Evolutionary conservation across 306 rosid species (phyloP).

Genomic region (Quercus engelmannii): DNA sequence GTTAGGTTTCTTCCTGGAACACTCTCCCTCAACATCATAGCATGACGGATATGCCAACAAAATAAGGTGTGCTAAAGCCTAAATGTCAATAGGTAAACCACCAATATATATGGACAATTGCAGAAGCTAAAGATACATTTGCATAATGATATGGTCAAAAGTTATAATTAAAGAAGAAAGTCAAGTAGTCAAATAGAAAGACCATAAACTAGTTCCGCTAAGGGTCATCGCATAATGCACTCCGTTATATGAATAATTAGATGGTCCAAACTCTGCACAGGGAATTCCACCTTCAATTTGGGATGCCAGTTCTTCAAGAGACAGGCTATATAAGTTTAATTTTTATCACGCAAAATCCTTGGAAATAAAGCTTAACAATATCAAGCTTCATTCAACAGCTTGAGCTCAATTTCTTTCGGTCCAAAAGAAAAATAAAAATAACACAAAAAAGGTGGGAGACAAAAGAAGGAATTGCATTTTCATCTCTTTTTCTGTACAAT

Average conservation of each 20-base stretch:
- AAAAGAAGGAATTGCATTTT: not conserved
- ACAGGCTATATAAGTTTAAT: not conserved
- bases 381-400: no score
- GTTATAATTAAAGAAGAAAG: not conserved
- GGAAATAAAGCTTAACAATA: no score
- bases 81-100: conserved; percentile 8
- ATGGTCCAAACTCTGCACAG: not conserved
- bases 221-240: not conserved
- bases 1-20: not conserved
- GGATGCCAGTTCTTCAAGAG: not conserved
- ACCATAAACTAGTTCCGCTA: not conserved
- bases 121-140: not conserved
- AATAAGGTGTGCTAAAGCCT: not conserved
- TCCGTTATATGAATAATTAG: not conserved
- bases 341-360: not conserved
- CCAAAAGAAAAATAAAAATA: not conserved
- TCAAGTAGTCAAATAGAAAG: not conserved
- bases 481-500: not conserved
- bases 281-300: not conserved
- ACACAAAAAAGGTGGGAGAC: not conserved
- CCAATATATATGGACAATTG: not conserved
- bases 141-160: not conserved
- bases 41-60: not conserved
- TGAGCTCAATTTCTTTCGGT: not conserved
- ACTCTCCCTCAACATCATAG: not conserved